Conservation (phyloP, 2,329 filamentous ascomycete species). For the Phialemoniopsis sp. region DNA sequence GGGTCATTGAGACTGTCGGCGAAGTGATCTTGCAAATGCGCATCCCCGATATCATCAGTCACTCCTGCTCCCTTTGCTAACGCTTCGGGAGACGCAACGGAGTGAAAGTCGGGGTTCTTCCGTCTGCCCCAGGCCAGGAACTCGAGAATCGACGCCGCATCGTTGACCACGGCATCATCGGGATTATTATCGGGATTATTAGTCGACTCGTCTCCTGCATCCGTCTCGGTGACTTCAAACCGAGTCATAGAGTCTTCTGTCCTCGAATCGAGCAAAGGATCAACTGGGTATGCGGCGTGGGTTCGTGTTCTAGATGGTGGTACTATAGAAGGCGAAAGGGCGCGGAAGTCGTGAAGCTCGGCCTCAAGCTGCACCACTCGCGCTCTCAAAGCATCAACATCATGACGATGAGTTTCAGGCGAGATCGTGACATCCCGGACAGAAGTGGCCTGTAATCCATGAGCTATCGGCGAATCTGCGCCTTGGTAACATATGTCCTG, state of each 20-base stretch:
- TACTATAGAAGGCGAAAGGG: too few relatives aligned
- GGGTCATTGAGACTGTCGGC: conserved; percentile 5
- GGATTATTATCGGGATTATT: too few relatives aligned
- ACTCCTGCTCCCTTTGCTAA: conserved; percentile 1
- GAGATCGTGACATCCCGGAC: too few relatives aligned
- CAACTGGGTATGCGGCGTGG: too few relatives aligned
- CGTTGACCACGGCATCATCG: conserved; percentile 24
- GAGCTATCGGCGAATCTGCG: background rate
- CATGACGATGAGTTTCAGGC: too few relatives aligned
- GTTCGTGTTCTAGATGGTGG: too few relatives aligned
- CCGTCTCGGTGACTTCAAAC: too few relatives aligned
- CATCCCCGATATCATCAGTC: conserved; percentile 5
- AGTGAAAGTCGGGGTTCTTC: conserved; percentile 26
- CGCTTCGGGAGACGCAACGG: conserved; percentile 14
- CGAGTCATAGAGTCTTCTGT: too few relatives aligned
- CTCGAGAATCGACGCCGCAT: conserved; percentile 40
- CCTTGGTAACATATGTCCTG: conserved; percentile 7
- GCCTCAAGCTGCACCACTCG: conserved; percentile 9
- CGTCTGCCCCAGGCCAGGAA: conserved; percentile 42
- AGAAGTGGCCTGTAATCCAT: too few relatives aligned
- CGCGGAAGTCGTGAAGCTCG: background rate
- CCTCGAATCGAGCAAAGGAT: too few relatives aligned
- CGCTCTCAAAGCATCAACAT: too few relatives aligned
- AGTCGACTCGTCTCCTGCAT: too few relatives aligned
- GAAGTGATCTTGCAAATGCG: background rate